Evolutionary conservation across 257 asterid genomes (phyloP), one percentile per base, ranked within the genome.

Genomic region (Lycium ferocissimum): DNA sequence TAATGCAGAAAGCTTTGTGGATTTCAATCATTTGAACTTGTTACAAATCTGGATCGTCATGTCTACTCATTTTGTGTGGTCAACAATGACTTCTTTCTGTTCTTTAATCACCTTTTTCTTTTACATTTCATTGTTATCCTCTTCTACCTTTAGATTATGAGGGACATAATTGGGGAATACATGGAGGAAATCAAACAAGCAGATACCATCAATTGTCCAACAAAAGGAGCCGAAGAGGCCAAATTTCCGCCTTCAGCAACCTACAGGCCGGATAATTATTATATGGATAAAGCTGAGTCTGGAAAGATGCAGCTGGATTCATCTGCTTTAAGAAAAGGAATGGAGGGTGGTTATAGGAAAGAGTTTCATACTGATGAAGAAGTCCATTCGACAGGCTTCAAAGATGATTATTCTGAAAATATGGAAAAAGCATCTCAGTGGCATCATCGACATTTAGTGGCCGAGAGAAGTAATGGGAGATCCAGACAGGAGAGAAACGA

Each of bases 101-200:
- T 49, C 63, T 49, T 80, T 51, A 10, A 70, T 53, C 20, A 81
- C 45, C 69, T 86, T 57, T 56, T 78, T 75, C 49, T 87, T 75
- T 79, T 79, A 15, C n/a, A 37, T 56, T 72, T 71, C 78, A 47
- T 38, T 69, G 51, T 26, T 40, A 40, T 35, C 63, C 43, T 35
- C 53, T 75, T 47, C 75, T 86, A 72, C 61, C 78, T 49, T 66
- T 62, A 95, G 99, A 95, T 95, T 79, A 90, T 86, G 90, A 92
- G 97, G 88, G 97, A 88, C 86, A 93, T 97, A 71, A 95, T 97
- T 86, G 95, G 91, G 85, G 97, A 91, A 88, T 92, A 87, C 84
- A 97, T 94, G 98, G 99, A 93, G 89, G 97, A 92, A 84, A 88
- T 93, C 83, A 92, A 89, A 91, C 88, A 80, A 79, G 93, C 93